Percentiles rank a stretch among this genome's conserved stretches.
phyloP scores from a whole-genome alignment of 495 filamentous ascomycete genomes.

The Chlorociboria aeruginascens region DNA sequence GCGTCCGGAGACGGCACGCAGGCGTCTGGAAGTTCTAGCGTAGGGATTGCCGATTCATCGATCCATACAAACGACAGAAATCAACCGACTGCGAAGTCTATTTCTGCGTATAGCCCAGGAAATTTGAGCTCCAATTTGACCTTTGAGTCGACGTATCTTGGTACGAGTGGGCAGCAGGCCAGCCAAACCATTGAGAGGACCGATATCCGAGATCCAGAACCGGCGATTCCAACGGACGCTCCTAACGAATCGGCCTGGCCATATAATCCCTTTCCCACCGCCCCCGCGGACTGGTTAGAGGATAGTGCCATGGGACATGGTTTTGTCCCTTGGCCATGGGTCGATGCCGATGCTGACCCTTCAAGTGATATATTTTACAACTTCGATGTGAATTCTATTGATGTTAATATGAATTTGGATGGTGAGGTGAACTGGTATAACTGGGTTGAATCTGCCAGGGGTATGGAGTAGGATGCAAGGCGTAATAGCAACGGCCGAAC shows the following conservation, averaged over 20 bases:
- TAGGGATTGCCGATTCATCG: neutral
- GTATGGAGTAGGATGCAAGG: slow-evolving; percentile 19
- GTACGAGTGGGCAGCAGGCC: neutral
- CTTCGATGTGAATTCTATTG: slow-evolving; percentile 13
- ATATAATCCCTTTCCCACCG: slow-evolving; percentile 1
- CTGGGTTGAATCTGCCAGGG: slow-evolving; percentile 36
- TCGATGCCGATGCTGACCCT: slow-evolving; percentile 23
- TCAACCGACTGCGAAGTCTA: neutral
- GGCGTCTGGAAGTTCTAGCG: neutral
- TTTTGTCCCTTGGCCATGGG: slow-evolving; percentile 19
- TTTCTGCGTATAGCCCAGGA: neutral
- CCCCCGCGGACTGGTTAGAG: neutral
- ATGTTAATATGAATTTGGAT: slow-evolving; percentile 27
- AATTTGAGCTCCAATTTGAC: neutral
- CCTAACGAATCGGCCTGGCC: neutral
- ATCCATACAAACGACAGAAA: neutral
- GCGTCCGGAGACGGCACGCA: neutral
- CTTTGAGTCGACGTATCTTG: neutral
- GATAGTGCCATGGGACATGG: slow-evolving; percentile 3
- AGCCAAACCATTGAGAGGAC: neutral
- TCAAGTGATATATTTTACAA: slow-evolving; percentile 16
- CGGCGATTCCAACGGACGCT: slow-evolving; percentile 7
- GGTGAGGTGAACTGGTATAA: slow-evolving; percentile 35
- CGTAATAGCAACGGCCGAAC: neutral
- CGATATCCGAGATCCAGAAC: slow-evolving; percentile 15